Conservation (phyloP, 352 stramenopile genomes). For the Pythium diclinum region DNA sequence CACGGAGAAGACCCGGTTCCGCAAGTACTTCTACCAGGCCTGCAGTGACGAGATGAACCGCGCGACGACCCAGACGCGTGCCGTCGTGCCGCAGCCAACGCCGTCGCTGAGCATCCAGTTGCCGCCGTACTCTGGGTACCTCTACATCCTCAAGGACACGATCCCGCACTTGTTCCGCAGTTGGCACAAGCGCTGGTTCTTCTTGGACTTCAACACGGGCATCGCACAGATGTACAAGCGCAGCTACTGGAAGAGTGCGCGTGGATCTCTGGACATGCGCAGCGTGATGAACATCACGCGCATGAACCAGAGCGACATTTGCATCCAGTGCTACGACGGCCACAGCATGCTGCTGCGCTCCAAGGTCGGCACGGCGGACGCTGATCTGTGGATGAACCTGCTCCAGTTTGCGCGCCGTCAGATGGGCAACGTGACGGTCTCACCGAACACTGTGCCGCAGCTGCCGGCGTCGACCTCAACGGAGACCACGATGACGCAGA, state of each 20-base stretch:
- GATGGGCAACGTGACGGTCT: slow-evolving; percentile 16
- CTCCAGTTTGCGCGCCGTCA: slow-evolving; percentile 62
- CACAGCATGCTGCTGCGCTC: slow-evolving; percentile 63
- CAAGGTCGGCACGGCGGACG: slow-evolving; percentile 44
- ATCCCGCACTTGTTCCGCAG: slow-evolving; percentile 73
- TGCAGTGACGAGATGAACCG: slow-evolving; percentile 47
- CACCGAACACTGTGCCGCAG: neutral
- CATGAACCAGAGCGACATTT: slow-evolving; percentile 71
- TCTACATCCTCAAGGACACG: slow-evolving; percentile 74
- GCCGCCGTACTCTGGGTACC: slow-evolving; percentile 70
- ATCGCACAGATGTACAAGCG: slow-evolving; percentile 79
- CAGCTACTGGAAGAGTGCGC: slow-evolving; percentile 81
- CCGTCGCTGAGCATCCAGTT: slow-evolving; percentile 36
- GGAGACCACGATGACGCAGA: slow-evolving; percentile 12
- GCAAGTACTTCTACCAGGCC: slow-evolving; percentile 53
- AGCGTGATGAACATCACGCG: slow-evolving; percentile 56
- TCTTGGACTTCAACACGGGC: slow-evolving; percentile 70
- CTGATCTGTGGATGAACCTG: slow-evolving; percentile 73
- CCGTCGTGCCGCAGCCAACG: slow-evolving; percentile 29
- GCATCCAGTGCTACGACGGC: slow-evolving; percentile 52
- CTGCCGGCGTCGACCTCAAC: slow-evolving; percentile 2
- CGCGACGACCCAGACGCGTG: slow-evolving; percentile 21
- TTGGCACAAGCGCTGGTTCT: slow-evolving; percentile 83
- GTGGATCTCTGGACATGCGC: slow-evolving; percentile 67
- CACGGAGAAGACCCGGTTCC: slow-evolving; percentile 54